A percentile compares a stretch with the other conserved stretches of the same genome.
phyloP scores from a whole-genome alignment of 768 basidiomycete species.

The Gautieria morchelliformis region DNA sequence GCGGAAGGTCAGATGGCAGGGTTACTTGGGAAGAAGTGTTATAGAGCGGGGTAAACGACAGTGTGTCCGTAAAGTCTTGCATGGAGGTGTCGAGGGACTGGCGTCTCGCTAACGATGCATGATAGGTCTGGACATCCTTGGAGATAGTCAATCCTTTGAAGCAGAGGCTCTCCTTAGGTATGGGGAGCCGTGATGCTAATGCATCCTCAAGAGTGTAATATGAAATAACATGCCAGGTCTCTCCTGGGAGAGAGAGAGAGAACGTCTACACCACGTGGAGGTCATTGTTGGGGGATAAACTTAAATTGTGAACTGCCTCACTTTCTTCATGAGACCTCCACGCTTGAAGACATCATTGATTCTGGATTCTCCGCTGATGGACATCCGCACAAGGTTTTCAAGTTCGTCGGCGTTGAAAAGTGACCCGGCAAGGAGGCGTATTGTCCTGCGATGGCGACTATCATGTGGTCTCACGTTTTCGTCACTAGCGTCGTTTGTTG shows the following conservation, averaged over 20 bases:
- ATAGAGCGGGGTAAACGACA: background rate
- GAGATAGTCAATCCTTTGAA: background rate
- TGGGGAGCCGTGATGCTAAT: conserved; percentile 47
- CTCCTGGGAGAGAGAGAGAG: conserved; percentile 70
- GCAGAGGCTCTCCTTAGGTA: background rate
- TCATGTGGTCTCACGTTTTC: conserved; percentile 26
- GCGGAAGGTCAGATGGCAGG: background rate
- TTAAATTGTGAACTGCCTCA: conserved; percentile 13
- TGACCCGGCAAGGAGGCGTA: background rate
- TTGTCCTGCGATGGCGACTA: conserved; percentile 22
- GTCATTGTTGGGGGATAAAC: background rate
- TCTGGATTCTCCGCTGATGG: conserved; percentile 5
- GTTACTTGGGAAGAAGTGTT: too few relatives aligned
- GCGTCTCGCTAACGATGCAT: background rate
- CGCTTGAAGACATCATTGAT: conserved; percentile 44
- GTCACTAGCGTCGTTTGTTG: background rate
- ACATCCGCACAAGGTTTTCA: background rate
- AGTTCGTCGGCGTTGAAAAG: conserved; percentile 14
- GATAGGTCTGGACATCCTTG: background rate
- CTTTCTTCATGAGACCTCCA: conserved; percentile 79
- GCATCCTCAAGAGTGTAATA: conserved; percentile 81
- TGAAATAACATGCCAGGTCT: conserved; percentile 70
- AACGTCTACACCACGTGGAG: conserved; percentile 51
- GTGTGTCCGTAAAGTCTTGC: background rate
- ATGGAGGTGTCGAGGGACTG: background rate